Percentiles rank a stretch among this genome's conserved stretches.
Conservation (phyloP, 768 basidiomycete species). For the Podaxis rugospora region DNA sequence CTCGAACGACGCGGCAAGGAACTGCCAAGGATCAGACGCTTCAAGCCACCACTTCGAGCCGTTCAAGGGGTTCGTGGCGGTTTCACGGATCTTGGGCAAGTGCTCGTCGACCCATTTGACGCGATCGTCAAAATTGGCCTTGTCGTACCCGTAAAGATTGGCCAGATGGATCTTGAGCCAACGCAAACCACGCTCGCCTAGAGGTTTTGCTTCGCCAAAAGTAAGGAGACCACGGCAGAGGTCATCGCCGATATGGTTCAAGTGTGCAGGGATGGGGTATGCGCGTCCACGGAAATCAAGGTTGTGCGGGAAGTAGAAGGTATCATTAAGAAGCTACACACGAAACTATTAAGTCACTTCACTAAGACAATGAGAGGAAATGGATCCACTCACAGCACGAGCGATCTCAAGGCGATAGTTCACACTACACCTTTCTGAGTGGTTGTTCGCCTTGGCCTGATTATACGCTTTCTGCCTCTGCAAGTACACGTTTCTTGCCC, state of each 20-base stretch:
- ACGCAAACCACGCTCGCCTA: conserved; percentile 80
- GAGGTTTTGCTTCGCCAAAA: conserved; percentile 75
- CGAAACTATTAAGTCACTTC: background rate
- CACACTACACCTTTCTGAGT: conserved; percentile 87
- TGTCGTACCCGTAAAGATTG: conserved; percentile 92
- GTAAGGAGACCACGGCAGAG: conserved; percentile 80
- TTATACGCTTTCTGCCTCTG: conserved; percentile 50
- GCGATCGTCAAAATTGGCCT: conserved; percentile 92
- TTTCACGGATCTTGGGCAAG: conserved; percentile 76
- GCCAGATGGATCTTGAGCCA: conserved; percentile 97
- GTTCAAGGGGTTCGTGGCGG: conserved; percentile 73
- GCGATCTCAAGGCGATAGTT: conserved; percentile 99
- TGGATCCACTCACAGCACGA: conserved; percentile 57
- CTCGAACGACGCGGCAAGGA: conserved; percentile 89
- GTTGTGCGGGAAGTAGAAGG: conserved; percentile 92
- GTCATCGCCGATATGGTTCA: conserved; percentile 95
- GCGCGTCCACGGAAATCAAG: conserved; percentile 97
- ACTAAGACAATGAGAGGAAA: background rate
- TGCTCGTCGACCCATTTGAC: conserved; percentile 70
- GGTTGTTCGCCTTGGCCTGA: conserved; percentile 70
- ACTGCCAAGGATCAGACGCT: conserved; percentile 98
- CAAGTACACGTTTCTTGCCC: conserved; percentile 48
- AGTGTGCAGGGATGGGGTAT: conserved; percentile 93
- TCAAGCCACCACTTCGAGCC: conserved; percentile 85
- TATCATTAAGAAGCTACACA: conserved; percentile 76